Base-by-base conservation (phyloP, 768 basidiomycete genomes). In the Strobilomyces echinocephalus region DNA sequence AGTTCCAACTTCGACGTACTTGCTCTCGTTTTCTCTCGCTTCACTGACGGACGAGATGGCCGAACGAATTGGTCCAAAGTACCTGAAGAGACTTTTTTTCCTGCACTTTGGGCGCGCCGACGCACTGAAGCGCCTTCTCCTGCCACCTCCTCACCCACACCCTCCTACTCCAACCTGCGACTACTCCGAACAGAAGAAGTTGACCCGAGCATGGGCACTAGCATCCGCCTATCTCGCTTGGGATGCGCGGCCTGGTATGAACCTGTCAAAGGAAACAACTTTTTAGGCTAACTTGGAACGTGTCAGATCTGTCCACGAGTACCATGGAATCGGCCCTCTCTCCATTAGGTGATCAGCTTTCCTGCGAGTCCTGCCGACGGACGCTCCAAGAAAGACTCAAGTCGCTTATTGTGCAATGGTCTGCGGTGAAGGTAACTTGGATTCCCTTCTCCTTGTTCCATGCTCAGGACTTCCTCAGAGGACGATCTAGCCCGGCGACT, bases 161-260 rank as follows among this genome's bases (percentile, higher is more conserved):
- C 74, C 83, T n/a, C 85, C 89, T 15, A 89, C 81, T 0, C 61
- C 75, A 5, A 64, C 68, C 20, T 91, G 89, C 60, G 87, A 88
- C 66, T 84, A 85, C 62, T 69, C 76, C 0, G 84, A 88, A 62
- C 88, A 91, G 71, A 90, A 89, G 72, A 87, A 81, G 63, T 63
- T 91, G 35, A 86, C 86, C 11, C 73, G 88, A 42, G 88, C 88
- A 6, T 91, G 88, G 88, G 87, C 88, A 14, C 71, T 91, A 31
- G 88, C 89, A 21, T 82, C 85, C 2, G 88, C 88, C 11, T 90
- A 90, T 70, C 78, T 91, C 8, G 86, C 86, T 10, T 91, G 88
- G 88, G 88, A 90, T 68, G 85, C 86, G 34, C 75, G 87, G 52
- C 86, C 88, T 59, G 88, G 87, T 89, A 63, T 54, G 78, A 18